Percentiles rank a stretch among this genome's conserved stretches.
Evolutionary conservation across 495 filamentous ascomycete species (phyloP).

Genomic region (Penicillium coprophilum): DNA sequence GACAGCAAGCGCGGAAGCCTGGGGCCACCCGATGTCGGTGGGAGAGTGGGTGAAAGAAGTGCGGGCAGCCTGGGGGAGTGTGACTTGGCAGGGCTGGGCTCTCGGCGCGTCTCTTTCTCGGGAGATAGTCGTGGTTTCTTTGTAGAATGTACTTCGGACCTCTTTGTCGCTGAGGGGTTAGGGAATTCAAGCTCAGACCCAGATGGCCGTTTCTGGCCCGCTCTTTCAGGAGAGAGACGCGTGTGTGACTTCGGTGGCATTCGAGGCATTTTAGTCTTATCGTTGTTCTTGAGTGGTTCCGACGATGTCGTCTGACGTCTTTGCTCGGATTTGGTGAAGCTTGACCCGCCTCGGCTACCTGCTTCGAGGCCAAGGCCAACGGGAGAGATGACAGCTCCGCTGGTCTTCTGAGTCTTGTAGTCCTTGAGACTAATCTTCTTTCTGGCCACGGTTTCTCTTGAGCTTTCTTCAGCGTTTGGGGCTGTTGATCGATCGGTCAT

Average conservation of each 20-base stretch:
- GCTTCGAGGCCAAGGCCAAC: constrained; percentile 25
- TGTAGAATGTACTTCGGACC: constrained; percentile 23
- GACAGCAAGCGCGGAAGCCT: constrained; percentile 43
- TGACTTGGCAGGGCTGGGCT: constrained; percentile 23
- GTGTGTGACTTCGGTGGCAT: constrained; percentile 15
- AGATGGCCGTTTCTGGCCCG: constrained; percentile 38
- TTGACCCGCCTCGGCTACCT: constrained; percentile 17
- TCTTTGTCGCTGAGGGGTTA: constrained; percentile 15
- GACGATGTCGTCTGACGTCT: constrained; percentile 22
- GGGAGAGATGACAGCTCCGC: constrained; percentile 24
- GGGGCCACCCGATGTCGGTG: constrained; percentile 35
- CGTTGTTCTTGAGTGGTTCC: constrained; percentile 21
- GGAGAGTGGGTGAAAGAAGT: constrained; percentile 45
- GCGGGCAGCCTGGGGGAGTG: constrained; percentile 34
- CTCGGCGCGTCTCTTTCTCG: constrained; percentile 24
- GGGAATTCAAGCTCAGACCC: constrained; percentile 25
- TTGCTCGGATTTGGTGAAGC: constrained; percentile 19
- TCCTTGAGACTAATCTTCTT: constrained; percentile 54
- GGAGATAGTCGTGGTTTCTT: constrained; percentile 38
- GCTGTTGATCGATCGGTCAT: constrained; percentile 42
- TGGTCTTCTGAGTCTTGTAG: constrained; percentile 49
- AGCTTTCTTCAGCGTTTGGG: constrained; percentile 34
- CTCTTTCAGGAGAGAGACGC: constrained; percentile 20
- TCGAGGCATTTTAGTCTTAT: constrained; percentile 5
- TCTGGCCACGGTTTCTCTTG: constrained; percentile 30